Conservation (phyloP, 768 basidiomycete species). For the Cyathus striatus region DNA sequence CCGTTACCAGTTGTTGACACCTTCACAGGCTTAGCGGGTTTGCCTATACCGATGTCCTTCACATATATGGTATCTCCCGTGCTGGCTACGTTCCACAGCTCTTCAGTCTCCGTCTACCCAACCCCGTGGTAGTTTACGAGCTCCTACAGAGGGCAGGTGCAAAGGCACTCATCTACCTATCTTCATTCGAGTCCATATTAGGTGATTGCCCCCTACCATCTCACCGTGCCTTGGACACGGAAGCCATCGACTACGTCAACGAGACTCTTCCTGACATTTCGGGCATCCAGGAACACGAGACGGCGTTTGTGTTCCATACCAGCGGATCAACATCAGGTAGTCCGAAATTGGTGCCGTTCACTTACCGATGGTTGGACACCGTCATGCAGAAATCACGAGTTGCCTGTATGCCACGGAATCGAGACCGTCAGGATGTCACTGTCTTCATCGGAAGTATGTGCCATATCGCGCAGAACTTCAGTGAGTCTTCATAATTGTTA, state of each 20-base stretch:
- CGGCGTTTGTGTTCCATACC: slow-evolving; percentile 72
- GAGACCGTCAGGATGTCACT: slow-evolving; percentile 59
- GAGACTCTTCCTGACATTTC: slow-evolving; percentile 39
- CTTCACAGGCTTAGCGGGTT: slow-evolving; percentile 62
- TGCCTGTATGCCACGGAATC: slow-evolving; percentile 41
- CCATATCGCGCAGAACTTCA: no score
- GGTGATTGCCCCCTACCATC: slow-evolving; percentile 43
- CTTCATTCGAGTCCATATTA: slow-evolving; percentile 43
- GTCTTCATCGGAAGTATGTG: slow-evolving; percentile 66
- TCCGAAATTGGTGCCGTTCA: slow-evolving; percentile 75
- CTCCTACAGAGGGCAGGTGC: slow-evolving; percentile 60
- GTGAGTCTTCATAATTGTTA: no score
- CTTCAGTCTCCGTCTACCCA: slow-evolving; percentile 75
- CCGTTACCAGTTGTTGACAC: background rate
- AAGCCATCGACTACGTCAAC: slow-evolving; percentile 27
- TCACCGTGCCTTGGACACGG: slow-evolving; percentile 37
- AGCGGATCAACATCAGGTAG: slow-evolving; percentile 82
- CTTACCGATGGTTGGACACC: slow-evolving; percentile 59
- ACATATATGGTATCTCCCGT: slow-evolving; percentile 70
- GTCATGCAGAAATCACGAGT: slow-evolving; percentile 56
- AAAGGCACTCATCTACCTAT: slow-evolving; percentile 59
- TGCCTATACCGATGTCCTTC: slow-evolving; percentile 64
- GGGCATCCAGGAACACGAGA: slow-evolving; percentile 31
- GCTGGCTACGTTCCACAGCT: slow-evolving; percentile 77
- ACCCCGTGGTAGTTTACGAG: slow-evolving; percentile 65